phyloP scores from a whole-genome alignment of 805 yeast genomes.

The Candida caryicola region DNA sequence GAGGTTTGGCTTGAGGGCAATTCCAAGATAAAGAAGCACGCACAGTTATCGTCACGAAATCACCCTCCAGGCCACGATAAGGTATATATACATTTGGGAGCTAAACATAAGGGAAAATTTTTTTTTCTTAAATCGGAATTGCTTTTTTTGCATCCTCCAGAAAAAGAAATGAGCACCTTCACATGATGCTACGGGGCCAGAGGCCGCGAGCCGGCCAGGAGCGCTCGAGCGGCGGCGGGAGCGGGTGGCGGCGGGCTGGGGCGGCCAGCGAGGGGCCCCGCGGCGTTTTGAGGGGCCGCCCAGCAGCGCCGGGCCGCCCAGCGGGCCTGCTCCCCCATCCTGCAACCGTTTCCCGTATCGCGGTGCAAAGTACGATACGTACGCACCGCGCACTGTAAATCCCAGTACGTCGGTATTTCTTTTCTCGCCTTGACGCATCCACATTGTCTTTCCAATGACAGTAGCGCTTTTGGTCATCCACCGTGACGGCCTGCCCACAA shows the following conservation, averaged over 20 bases:
- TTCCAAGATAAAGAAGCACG: background rate
- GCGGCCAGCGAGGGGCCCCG: background rate
- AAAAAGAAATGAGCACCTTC: conserved; percentile 4
- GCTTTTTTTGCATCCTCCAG: conserved; percentile 7
- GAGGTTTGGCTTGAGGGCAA: background rate
- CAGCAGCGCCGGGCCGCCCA: too few relatives aligned
- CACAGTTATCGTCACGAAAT: conserved; percentile 2
- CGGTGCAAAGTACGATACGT: conserved; percentile 4
- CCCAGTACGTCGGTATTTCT: conserved; percentile 3
- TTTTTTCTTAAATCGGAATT: conserved; percentile 1
- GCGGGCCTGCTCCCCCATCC: too few relatives aligned
- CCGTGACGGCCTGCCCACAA: background rate
- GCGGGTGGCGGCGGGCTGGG: background rate
- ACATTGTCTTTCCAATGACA: background rate
- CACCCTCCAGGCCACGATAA: background rate
- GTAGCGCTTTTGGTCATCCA: background rate
- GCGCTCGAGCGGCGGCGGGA: background rate
- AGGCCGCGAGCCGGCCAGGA: background rate
- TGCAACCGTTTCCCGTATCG: too few relatives aligned
- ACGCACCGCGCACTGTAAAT: conserved; percentile 7
- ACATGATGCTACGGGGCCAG: background rate
- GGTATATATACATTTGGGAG: background rate
- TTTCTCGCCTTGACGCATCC: background rate
- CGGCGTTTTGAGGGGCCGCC: too few relatives aligned
- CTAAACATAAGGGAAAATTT: background rate